Evolutionary conservation across 2,329 filamentous ascomycete species (phyloP).

Genomic region (Aureobasidium sp.): DNA sequence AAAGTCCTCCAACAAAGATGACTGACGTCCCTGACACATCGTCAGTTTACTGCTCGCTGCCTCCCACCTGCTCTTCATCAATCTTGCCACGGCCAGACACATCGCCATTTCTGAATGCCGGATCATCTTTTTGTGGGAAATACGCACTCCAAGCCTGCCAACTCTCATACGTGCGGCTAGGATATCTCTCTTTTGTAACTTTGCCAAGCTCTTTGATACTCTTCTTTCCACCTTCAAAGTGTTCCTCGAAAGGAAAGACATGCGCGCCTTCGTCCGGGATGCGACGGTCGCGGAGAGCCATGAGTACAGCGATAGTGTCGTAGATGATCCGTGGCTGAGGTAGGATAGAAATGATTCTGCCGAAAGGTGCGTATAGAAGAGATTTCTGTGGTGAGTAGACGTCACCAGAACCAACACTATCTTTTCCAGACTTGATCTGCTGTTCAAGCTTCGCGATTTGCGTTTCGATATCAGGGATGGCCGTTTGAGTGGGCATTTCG

Average conservation of each 20-base stretch:
- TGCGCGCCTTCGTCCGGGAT: conserved; percentile 23
- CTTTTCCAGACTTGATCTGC: conserved; percentile 14
- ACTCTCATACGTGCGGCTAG: conserved; percentile 23
- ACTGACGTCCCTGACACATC: no score
- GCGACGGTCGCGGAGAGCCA: conserved; percentile 25
- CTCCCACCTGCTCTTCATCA: neutral
- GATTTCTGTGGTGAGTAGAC: conserved; percentile 23
- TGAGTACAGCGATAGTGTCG: conserved; percentile 21
- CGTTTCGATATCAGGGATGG: conserved; percentile 18
- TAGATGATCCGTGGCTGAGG: conserved; percentile 12
- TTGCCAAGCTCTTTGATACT: conserved; percentile 14
- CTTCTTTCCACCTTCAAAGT: conserved; percentile 13
- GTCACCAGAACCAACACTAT: conserved; percentile 23
- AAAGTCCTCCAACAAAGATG: no score
- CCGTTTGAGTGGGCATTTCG: conserved; percentile 14
- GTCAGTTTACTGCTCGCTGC: neutral
- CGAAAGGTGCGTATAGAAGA: conserved; percentile 23
- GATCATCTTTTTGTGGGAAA: conserved; percentile 3
- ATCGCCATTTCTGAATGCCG: neutral
- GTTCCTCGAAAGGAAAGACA: conserved; percentile 20
- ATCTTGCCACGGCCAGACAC: neutral
- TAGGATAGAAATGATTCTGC: conserved; percentile 16
- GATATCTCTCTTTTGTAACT: conserved; percentile 20
- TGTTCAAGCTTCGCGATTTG: conserved; percentile 16
- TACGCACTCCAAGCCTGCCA: conserved; percentile 13